Conservation (phyloP, 805 yeast species). For the Ogataea glucozyma region DNA sequence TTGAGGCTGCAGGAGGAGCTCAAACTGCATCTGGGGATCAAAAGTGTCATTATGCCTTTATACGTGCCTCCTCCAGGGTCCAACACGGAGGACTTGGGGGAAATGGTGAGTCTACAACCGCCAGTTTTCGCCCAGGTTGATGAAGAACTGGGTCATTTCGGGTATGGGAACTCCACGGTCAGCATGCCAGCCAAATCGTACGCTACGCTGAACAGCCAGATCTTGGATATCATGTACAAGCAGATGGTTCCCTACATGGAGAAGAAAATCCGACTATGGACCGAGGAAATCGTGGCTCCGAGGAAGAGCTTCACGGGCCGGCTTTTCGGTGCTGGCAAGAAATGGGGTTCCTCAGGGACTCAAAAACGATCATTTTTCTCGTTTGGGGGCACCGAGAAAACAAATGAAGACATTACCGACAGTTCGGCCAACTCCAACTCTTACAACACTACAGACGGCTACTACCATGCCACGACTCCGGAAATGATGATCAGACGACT, state of each 20-base stretch:
- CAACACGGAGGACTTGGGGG: conserved; percentile 1
- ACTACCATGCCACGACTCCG: conserved; percentile 59
- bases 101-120: conserved; percentile 22
- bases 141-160: conserved; percentile 51
- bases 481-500: conserved; percentile 78
- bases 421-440: conserved; percentile 7
- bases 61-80: conserved; percentile 6
- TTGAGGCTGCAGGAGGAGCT: conserved; percentile 35
- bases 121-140: conserved; percentile 43
- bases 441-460: conserved; percentile 54
- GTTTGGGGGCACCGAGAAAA: conserved; percentile 26
- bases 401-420: conserved; percentile 5
- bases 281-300: conserved; percentile 75
- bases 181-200: conserved; percentile 20
- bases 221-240: conserved; percentile 50
- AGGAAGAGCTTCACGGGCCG: conserved; percentile 75
- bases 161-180: background rate
- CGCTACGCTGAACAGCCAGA: conserved; percentile 36
- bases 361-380: conserved; percentile 35
- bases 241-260: conserved; percentile 83
- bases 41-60: conserved; percentile 24
- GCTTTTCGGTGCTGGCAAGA: conserved; percentile 61
- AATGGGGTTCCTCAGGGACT: conserved; percentile 45
- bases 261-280: conserved; percentile 77
- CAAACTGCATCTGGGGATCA: conserved; percentile 24